A percentile compares a stretch with the other conserved stretches of the same genome.
Conservation (phyloP, 164 flowering plant species). For the Umbellularia californica region DNA sequence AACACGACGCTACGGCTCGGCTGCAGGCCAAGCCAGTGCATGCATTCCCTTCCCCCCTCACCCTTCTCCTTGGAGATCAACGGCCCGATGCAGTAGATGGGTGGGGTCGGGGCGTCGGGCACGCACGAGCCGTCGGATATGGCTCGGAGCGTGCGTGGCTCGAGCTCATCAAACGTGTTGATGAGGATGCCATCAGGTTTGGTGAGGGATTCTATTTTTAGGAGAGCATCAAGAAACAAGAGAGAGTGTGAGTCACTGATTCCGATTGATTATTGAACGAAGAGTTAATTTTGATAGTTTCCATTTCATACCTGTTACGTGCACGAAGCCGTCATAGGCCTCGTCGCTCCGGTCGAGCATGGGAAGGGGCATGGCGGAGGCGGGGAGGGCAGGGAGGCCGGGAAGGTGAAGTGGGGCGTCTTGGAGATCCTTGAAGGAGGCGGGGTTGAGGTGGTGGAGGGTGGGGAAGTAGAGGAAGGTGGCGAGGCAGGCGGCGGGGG, state of each 20-base stretch:
- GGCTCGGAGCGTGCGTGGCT: slow-evolving; percentile 15
- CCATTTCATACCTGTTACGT: not conserved
- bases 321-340: slow-evolving; percentile 9
- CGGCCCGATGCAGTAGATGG: slow-evolving; percentile 24
- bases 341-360: slow-evolving; percentile 13
- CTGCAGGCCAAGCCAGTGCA: slow-evolving; percentile 40
- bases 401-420: slow-evolving; percentile 13
- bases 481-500: slow-evolving; percentile 11
- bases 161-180: slow-evolving; percentile 29
- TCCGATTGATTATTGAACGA: too few species aligned
- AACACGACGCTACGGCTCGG: slow-evolving; percentile 38
- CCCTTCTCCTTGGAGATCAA: slow-evolving; percentile 11
- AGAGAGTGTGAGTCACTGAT: too few species aligned
- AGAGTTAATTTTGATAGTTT: too few species aligned
- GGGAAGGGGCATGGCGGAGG: slow-evolving; percentile 16
- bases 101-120: slow-evolving; percentile 11
- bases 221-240: too few species aligned
- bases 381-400: slow-evolving; percentile 18
- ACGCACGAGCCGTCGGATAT: slow-evolving; percentile 9
- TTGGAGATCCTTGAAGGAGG: slow-evolving; percentile 6
- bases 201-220: not conserved
- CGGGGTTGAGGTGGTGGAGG: not conserved
- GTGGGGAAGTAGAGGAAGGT: slow-evolving; percentile 17
- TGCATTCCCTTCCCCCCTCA: slow-evolving; percentile 10
- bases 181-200: slow-evolving; percentile 22